Base-by-base conservation (phyloP, 129 eudicot genomes). In the Pulicaria dysenterica region DNA sequence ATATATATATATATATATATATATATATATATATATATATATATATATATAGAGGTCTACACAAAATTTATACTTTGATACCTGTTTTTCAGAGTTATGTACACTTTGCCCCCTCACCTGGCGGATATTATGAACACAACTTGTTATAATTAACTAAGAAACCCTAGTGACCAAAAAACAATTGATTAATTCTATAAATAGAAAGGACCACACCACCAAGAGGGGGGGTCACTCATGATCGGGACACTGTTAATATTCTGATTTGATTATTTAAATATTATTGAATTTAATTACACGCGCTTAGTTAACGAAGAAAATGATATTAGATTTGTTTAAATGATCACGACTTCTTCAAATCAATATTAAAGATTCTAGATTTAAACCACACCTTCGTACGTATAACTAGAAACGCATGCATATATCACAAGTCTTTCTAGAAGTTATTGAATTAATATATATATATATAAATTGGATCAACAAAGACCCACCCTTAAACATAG, bases 41-140 rank as follows among this genome's bases (percentile, higher is more conserved):
- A 24, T 24, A 24, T 24, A 24, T n/a, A 24, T 24, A 24, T 64
- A 53, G 64, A 54, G 17, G 58, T 45, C 14, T 34, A 66, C 12
- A 75, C 8, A 44, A 43, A 24, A 36, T 50, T 65, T 44, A 75
- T 73, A 75, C 73, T 66, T 66, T 43, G 59, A 49, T 44, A 66
- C 80, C 58, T 15, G 12, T 4, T 31, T 44, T 40, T 6, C 19
- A 55, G 11, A 57, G 9, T 4, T 42, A 31, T 63, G 24, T 40
- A 39, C 46, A 61, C 5, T 42, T 74, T 53, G 34, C 24, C 39
- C 39, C 47, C 73, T 38, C 4, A 17, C 5, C 53, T 41, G 55
- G 72, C 70, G 39, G 73, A 53, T n/a, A n/a, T n/a, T n/a, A n/a
- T 43, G 37, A 65, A 43, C 40, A 4, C 55, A 54, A 24, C 31